Evolutionary conservation across 208 protist species (phyloP).

Genomic region (Phytomonas sp.): DNA sequence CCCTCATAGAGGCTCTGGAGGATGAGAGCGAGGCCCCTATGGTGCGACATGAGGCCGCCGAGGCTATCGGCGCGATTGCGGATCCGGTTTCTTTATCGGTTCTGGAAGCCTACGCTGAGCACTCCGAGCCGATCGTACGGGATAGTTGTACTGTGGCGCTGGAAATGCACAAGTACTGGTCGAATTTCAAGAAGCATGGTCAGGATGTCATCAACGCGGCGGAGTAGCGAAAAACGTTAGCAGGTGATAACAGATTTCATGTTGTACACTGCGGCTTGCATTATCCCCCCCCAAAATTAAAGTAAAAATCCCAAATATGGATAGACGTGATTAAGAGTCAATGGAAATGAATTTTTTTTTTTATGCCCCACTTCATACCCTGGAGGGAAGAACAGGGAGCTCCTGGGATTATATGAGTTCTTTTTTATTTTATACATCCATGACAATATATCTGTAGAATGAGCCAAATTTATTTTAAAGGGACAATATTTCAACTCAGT

Average conservation of each 20-base stretch:
- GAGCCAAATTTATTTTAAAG: not conserved
- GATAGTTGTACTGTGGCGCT: constrained; percentile 82
- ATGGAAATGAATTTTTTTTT: not conserved
- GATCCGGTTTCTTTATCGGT: constrained; percentile 47
- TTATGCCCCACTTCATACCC: not conserved
- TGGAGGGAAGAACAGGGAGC: not conserved
- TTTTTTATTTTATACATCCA: not conserved
- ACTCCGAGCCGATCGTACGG: constrained; percentile 72
- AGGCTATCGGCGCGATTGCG: constrained; percentile 96
- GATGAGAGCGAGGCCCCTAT: constrained; percentile 90
- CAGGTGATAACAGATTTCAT: not conserved
- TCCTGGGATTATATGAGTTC: not conserved
- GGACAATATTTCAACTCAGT: constrained; percentile 5
- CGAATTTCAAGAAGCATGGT: constrained; percentile 56
- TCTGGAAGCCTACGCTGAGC: constrained; percentile 52
- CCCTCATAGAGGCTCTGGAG: constrained; percentile 54
- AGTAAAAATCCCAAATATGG: not conserved
- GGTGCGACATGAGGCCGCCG: constrained; percentile 96
- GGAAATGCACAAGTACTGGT: constrained; percentile 86
- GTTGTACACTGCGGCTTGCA: not conserved
- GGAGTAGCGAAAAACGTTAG: not conserved
- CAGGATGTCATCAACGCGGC: constrained; percentile 10
- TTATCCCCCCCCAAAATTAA: not conserved
- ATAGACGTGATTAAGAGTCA: not conserved
- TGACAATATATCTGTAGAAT: not conserved